Conservation (phyloP, 208 protist species). For the Herpetomonas samuelpessoai region DNA sequence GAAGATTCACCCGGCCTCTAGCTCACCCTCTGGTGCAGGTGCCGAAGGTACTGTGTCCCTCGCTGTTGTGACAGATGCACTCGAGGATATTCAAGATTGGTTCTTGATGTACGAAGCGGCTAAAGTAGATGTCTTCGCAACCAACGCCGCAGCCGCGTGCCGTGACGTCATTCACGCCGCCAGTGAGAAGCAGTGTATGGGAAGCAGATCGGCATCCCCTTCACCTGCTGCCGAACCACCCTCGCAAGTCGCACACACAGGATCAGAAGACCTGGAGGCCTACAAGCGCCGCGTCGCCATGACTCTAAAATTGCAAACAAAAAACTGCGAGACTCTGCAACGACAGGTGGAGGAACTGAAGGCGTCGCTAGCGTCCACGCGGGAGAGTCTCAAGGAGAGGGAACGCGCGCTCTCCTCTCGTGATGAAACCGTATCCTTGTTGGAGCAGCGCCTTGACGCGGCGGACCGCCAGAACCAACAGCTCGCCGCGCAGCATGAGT, state of each 20-base stretch:
- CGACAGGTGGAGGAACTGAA: constrained; percentile 42
- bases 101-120: background rate
- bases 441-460: constrained; percentile 44
- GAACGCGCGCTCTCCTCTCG: constrained; percentile 29
- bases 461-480: constrained; percentile 23
- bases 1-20: no score
- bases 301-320: constrained; percentile 47
- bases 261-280: constrained; percentile 13
- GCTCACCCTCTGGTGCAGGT: no score
- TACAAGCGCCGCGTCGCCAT: constrained; percentile 33
- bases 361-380: constrained; percentile 14
- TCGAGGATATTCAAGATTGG: background rate
- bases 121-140: background rate
- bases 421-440: constrained; percentile 31
- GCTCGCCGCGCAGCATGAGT: constrained; percentile 22
- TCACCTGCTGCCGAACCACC: background rate
- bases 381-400: constrained; percentile 34
- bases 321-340: constrained; percentile 53
- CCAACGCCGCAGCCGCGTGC: no score
- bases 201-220: background rate
- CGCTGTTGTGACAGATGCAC: background rate
- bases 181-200: background rate
- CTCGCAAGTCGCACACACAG: background rate
- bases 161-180: no score
- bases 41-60: background rate